Base-by-base conservation (phyloP, 2,329 filamentous ascomycete genomes). In the Niveomyces coronatus region DNA sequence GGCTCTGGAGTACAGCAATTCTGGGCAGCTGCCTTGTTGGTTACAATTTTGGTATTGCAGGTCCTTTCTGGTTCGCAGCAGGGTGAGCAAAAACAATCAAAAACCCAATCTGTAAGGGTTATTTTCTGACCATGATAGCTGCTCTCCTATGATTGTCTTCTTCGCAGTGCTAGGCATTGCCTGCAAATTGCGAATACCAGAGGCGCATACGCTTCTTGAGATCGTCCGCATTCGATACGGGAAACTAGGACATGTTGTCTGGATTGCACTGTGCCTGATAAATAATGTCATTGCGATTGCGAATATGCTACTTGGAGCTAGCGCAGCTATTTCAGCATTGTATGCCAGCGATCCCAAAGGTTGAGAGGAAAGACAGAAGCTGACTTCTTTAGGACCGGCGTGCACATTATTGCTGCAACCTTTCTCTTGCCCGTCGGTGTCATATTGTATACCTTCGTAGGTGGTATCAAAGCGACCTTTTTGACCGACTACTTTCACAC, bases 11-110 rank as follows among this genome's bases (percentile, higher is more conserved):
- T 16, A 73, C 68, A 0, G 67, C 69, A 0, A 61, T 73, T 45
- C 53, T 74, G 1, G 67, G 68, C 1, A 66, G 65, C 9, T 61
- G 61, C 0, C 55, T 71, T 3, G 67, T 73, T 0, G 70, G 69
- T 1, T 74, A 74, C 44, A 62, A 62, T 35, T 72, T 70, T 46
- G 72, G 72, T 0, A 56, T 74, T 2, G 65, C 69, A 2, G 70
- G 70, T 0, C 70, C 70, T 0, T 74, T 76, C 39, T 76, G 70
- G 71, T 76, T 70, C 42, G 70, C 69, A 3, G 70, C 69, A 31
- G 71, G 70, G 53, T 56, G 40, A 23, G 44, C 27, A 3, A 15
- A 0, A 13, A n/a, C n/a, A 16, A 9, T 24, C 28, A 11, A n/a
- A n/a, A n/a, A n/a, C n/a, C n/a, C n/a, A n/a, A n/a, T n/a, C n/a